These are phyloP conservation scores for Penicillium sp. DNA, from an alignment of 2,329 filamentous ascomycete species.

Conservation along the genomic window DNA sequence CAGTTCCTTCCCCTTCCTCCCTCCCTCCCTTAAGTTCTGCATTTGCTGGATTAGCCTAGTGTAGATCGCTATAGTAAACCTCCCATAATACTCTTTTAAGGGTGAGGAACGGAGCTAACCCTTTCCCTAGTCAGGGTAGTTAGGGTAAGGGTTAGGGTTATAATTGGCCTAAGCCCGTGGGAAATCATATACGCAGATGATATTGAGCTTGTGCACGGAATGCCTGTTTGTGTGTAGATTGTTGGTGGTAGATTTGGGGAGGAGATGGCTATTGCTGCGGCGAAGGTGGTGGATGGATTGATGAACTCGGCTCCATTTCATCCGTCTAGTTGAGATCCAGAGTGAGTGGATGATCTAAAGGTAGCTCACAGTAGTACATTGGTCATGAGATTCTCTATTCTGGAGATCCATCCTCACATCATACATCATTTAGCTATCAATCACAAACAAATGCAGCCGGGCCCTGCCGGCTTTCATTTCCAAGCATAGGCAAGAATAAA, in stretches of 20 bases:
- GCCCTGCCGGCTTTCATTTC: conserved; percentile 10
- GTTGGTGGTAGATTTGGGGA: conserved; percentile 35
- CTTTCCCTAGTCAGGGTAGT: no score
- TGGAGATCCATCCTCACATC: not conserved
- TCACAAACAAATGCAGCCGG: conserved; percentile 11
- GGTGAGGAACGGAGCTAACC: no score
- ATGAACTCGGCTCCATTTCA: conserved; percentile 16
- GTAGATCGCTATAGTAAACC: no score
- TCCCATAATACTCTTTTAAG: no score
- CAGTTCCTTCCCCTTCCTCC: no score
- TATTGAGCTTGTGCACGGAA: conserved; percentile 29
- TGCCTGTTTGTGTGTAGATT: conserved; percentile 35
- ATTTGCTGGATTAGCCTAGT: no score
- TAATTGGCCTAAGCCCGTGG: no score
- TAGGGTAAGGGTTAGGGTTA: no score
- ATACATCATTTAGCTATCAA: not conserved
- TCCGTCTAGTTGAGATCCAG: not conserved
- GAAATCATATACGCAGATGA: no score
- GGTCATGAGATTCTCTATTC: not conserved
- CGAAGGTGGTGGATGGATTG: conserved; percentile 31
- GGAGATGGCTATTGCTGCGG: conserved; percentile 33
- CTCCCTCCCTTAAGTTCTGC: no score
- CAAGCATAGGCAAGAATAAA: not conserved
- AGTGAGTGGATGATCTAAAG: not conserved
- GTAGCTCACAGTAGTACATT: not conserved